A percentile compares a stretch with the other conserved stretches of the same genome.
These are phyloP conservation scores for Epichloe brachyelytri DNA, from an alignment of 2,329 filamentous ascomycete species.

Conservation along the genomic window DNA sequence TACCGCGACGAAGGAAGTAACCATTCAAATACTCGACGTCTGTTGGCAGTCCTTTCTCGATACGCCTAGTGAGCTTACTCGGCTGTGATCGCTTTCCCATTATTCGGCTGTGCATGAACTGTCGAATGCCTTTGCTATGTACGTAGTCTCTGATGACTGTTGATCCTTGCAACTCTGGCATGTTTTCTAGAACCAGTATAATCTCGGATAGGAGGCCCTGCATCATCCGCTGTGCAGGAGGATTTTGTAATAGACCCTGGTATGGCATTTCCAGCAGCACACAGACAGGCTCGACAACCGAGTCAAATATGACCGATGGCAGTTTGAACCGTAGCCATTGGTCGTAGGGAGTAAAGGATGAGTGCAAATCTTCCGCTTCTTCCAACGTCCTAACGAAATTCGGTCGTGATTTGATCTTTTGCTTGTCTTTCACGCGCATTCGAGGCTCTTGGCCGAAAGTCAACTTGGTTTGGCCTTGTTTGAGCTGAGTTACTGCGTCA, in stretches of 20 bases:
- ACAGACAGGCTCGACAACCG: constrained; percentile 70
- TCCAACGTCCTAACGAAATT: constrained; percentile 13
- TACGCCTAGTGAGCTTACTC: constrained; percentile 55
- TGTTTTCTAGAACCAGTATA: constrained; percentile 50
- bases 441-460: constrained; percentile 13
- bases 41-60: constrained; percentile 48
- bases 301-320: constrained; percentile 62
- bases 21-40: constrained; percentile 82
- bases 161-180: constrained; percentile 61
- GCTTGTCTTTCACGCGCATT: constrained; percentile 7
- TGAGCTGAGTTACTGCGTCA: constrained; percentile 26
- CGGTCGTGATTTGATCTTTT: constrained; percentile 9
- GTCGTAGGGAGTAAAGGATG: constrained; percentile 15
- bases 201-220: constrained; percentile 64
- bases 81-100: constrained; percentile 31
- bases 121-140: constrained; percentile 47
- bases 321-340: constrained; percentile 60
- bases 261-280: constrained; percentile 68
- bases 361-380: constrained; percentile 11
- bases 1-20: constrained; percentile 65
- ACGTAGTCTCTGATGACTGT: constrained; percentile 43
- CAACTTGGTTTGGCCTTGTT: constrained; percentile 18
- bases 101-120: constrained; percentile 34
- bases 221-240: constrained; percentile 51
- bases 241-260: constrained; percentile 55